These are phyloP conservation scores for Pinus tabuliformis DNA, from an alignment of 75 land plant species.

Conservation along the genomic window DNA sequence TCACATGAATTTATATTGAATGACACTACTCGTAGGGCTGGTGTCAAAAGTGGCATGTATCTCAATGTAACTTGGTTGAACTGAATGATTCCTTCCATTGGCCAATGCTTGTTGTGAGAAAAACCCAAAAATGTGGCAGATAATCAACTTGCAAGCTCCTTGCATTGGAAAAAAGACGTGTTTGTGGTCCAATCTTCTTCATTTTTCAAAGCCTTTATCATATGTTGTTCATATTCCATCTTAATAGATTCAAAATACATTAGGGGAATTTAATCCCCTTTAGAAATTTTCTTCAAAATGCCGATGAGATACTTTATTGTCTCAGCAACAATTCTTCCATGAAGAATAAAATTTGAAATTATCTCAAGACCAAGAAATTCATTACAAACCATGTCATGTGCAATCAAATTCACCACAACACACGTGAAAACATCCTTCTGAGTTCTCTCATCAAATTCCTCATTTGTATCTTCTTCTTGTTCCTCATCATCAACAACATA, in stretches of 20 bases:
- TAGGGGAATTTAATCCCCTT: conserved; percentile 55
- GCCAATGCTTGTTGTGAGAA: conserved; percentile 72
- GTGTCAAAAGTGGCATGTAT: too few species aligned
- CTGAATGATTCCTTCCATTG: not conserved
- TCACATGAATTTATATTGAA: too few species aligned
- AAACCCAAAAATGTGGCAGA: conserved; percentile 76
- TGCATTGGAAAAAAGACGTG: conserved; percentile 58
- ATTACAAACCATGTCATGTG: conserved; percentile 65
- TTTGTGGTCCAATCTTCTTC: conserved; percentile 43
- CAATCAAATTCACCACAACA: conserved; percentile 84
- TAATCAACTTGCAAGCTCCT: conserved; percentile 77
- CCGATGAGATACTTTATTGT: conserved; percentile 76
- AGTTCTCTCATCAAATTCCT: conserved; percentile 73
- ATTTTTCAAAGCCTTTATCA: conserved; percentile 25
- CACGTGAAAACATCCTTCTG: conserved; percentile 68
- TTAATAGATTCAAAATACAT: conserved; percentile 76
- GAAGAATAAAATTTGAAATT: conserved; percentile 85
- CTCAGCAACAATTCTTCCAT: conserved; percentile 77
- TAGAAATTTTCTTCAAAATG: conserved; percentile 65
- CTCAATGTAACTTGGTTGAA: too few species aligned
- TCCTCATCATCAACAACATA: conserved; percentile 76
- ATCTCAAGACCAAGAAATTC: conserved; percentile 85
- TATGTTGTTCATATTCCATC: conserved; percentile 63
- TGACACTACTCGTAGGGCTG: too few species aligned
- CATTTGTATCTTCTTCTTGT: conserved; percentile 74